Evolutionary conservation across 2,329 filamentous ascomycete genomes (phyloP), one percentile per base, ranked within the genome.

Genomic region (Stagonosporopsis rhizophila): DNA sequence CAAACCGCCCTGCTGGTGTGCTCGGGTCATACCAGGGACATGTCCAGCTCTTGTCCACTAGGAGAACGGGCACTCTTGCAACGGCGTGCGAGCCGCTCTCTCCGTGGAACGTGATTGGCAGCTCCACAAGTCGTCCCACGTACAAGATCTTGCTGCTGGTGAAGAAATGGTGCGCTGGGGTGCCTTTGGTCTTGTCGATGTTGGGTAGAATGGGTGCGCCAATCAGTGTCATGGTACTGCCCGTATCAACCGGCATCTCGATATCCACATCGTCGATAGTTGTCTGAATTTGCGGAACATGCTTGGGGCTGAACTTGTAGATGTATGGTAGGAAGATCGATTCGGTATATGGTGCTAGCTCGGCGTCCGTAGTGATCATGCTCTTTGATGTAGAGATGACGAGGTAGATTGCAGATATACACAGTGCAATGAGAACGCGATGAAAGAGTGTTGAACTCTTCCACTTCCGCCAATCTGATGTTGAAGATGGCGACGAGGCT

Each of bases 61-160:
- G 52, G 22, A 75, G 52, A 0, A 74, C 54, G 2, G 71, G 71
- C 3, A 73, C 67, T 1, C 44, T 65, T 7, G 71, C 65, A 14
- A 58, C 61, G 7, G 69, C 71, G 25, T 66, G 56, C 8, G 61
- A 60, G 1, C 59, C 61, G 17, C 45, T 40, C 8, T 58, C 50
- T 5, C 70, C 71, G 30, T 67, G 48, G 28, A 75, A 75, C 1
- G 55, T 64, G 37, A 75, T 52, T 5, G 64, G 50, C 4, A 75
- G 58, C 17, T 69, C 58, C 9, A 75, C 66, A 1, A 74, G 62
- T 15, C 71, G 66, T 2, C 72, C 72, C 15, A 63, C 66, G 46
- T 75, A 75, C 38, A 75, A 52, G 11, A 74, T 71, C 49, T 63
- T 69, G 52, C 72, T 75, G 53, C 72, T 75, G 0, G 71, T 68